Base-by-base conservation (phyloP, 2,329 filamentous ascomycete genomes). In the Fusarium pseudonygamai region DNA sequence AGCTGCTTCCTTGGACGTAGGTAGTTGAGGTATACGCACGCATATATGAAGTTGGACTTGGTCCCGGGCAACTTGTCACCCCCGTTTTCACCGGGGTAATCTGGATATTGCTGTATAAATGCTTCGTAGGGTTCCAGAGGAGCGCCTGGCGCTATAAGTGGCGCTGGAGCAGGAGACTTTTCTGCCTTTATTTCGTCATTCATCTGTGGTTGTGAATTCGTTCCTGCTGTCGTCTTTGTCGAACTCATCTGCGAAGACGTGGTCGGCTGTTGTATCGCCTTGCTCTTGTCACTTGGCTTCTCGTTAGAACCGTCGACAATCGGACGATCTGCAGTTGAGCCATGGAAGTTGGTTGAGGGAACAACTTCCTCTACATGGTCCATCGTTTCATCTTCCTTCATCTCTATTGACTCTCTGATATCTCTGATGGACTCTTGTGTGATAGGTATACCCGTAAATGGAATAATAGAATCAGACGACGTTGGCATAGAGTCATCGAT, bases 21-120 rank as follows among this genome's bases (percentile, higher is more conserved):
- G 58, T 80, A 81, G 24, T 84, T 78, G 13, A 89, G 74, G 69
- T 81, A 85, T 0, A 85, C 76, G 57, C 86, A 84, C 0, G 85
- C 85, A 28, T 80, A 80, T 30, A 88, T 75, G 60, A 89, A 89
- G 15, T 82, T 76, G 8, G 72, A 74, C 8, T 82, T 75, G 32
- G 75, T 83, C 4, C 84, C 86, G 3, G 64, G 49, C 43, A 60
- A 37, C 26, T 60, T 73, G 18, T 67, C 60, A 5, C 70, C 70
- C 28, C 47, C 64, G 58, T 85, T 85, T 12, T 78, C 75, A 13
- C 82, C 82, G 6, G 60, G 64, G 69, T 85, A 89, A 26, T 80
- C 79, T 9, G 86, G 85, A 69, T 90, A 90, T 1, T 79, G 78
- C 1, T 67, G 47, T 7, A 68, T 78, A 69, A 87, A 90, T 5